phyloP scores from a whole-genome alignment of 139 green algal genomes.

The Picochlorum sp. region DNA sequence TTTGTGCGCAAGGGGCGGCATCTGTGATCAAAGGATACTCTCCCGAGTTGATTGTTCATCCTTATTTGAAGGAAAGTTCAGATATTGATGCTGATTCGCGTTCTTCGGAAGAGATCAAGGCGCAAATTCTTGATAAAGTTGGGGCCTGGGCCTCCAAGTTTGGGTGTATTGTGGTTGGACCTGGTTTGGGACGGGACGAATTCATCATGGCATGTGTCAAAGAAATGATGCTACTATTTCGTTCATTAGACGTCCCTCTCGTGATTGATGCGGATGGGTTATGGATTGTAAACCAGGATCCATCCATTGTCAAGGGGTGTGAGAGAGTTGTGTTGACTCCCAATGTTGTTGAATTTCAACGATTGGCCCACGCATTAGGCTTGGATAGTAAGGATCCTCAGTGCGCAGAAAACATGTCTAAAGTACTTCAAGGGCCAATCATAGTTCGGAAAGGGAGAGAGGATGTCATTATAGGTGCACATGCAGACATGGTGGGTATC shows the following conservation, averaged over 20 bases:
- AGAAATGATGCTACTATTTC: constrained; percentile 14
- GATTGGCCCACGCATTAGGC: constrained; percentile 29
- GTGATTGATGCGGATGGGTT: constrained; percentile 62
- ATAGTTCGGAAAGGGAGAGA: constrained; percentile 39
- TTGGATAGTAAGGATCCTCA: constrained; percentile 15
- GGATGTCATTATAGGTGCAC: constrained; percentile 28
- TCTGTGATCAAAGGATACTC: constrained; percentile 88
- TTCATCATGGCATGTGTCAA: constrained; percentile 24
- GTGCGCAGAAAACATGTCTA: background rate
- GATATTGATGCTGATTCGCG: background rate
- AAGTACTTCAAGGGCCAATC: constrained; percentile 30
- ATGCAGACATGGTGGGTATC: background rate
- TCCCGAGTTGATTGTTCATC: constrained; percentile 93
- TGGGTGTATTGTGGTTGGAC: constrained; percentile 62
- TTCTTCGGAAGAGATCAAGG: background rate
- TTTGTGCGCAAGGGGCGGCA: constrained; percentile 71
- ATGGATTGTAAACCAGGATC: constrained; percentile 33
- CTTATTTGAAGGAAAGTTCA: constrained; percentile 55
- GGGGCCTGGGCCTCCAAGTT: constrained; percentile 53
- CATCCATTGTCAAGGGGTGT: constrained; percentile 37
- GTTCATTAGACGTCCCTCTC: constrained; percentile 21
- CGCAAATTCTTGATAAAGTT: constrained; percentile 27
- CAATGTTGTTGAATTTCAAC: constrained; percentile 44
- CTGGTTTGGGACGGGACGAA: constrained; percentile 61
- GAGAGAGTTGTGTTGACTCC: constrained; percentile 41